A percentile compares a stretch with the other conserved stretches of the same genome.
Evolutionary conservation across 164 flowering plant genomes (phyloP).

Genomic region (Annona squamosa): DNA sequence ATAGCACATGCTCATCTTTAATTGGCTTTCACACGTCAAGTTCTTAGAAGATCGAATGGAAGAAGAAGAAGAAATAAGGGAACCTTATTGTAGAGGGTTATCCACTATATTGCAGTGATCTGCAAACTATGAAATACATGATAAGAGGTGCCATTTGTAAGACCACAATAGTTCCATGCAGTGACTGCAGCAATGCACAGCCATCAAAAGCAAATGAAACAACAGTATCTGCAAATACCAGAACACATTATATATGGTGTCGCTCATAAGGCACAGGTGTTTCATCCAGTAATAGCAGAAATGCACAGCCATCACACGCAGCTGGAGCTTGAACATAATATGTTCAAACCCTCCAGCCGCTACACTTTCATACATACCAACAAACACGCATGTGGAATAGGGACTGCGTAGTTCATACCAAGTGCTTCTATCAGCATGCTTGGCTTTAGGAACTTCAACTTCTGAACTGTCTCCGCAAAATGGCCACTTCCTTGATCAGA

Average conservation of each 20-base stretch:
- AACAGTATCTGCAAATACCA: too few relatives aligned
- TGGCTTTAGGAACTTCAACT: conserved; percentile 71
- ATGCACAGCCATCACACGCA: background rate
- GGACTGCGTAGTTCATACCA: conserved; percentile 39
- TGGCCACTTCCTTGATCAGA: conserved; percentile 95
- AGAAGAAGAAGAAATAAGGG: too few relatives aligned
- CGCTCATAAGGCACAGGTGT: background rate
- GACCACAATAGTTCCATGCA: background rate
- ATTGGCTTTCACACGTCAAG: background rate
- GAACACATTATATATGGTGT: too few relatives aligned
- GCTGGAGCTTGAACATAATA: background rate
- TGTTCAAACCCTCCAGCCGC: background rate
- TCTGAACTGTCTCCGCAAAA: conserved; percentile 92
- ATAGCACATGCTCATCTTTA: background rate
- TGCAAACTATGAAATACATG: background rate
- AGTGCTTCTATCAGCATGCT: conserved; percentile 88
- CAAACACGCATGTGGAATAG: background rate
- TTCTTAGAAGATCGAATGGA: too few relatives aligned
- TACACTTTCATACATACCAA: background rate
- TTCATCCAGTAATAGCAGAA: background rate
- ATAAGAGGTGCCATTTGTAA: background rate
- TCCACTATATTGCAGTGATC: background rate
- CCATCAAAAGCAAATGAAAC: background rate
- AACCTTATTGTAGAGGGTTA: background rate
- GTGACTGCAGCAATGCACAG: background rate